Evolutionary conservation across 257 asterid species (phyloP), one percentile per base, ranked within the genome.

Genomic region (Ilex asprella): DNA sequence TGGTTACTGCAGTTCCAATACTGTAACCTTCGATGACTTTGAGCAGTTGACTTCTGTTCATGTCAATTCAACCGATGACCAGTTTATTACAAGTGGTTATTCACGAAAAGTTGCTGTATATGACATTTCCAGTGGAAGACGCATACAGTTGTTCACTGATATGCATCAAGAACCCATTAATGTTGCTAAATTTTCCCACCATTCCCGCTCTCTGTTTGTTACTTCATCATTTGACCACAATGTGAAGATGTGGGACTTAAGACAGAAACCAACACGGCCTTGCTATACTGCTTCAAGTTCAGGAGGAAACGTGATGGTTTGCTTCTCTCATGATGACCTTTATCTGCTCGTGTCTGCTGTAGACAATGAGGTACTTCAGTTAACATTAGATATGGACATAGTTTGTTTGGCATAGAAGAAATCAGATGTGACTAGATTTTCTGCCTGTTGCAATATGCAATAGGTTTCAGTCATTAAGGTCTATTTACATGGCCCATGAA

Each of bases 281-380:
- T 90, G 96, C 73, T 90, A 90, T 73, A 80, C 95, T 67, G 81
- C 88, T 70, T 68, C 85, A 75, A 90, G 97, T 76, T 80, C 85
- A 62, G 81, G 87, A 50, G 96, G 97, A 60, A 90, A 90, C 67
- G 97, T 90, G 75, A 87, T 87, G 96, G 96, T 87, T 74, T 90
- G 97, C 79, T 90, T 87, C 76, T 90, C 97, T 58, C 97, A 94
- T 0, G 97, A 90, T 79, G 97, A 90, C 72, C 85, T 81, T 41
- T 87, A 87, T 76, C 95, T 90, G 70, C 96, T 90, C 65, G 97
- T 90, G 72, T 90, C 97, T 35, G 93, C 97, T 32, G 92, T 87
- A 79, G 97, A 90, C 71, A 90, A 90, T 70, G 96, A 90, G 97
- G 97, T 90, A 74, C 79, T 44, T 66, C 55, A 46, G 10, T 15